Evolutionary conservation across 352 stramenopile species (phyloP).

Genomic region (Pythium rhizo-oryzae): DNA sequence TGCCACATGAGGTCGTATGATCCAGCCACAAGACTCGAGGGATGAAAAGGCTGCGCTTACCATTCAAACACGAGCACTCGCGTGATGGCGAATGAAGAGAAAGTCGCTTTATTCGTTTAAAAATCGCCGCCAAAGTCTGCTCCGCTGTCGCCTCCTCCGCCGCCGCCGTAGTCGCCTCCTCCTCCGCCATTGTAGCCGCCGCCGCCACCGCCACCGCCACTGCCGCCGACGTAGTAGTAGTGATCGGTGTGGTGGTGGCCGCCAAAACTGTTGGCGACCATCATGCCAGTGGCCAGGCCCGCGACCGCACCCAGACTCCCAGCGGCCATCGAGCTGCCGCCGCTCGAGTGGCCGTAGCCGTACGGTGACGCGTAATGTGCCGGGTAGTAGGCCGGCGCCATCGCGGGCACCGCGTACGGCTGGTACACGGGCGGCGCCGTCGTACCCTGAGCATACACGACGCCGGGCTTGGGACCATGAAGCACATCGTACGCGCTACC

Average conservation of each 20-base stretch:
- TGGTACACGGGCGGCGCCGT: background rate
- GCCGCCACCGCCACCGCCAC: background rate
- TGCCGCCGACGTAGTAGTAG: background rate
- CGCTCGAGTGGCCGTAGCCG: conserved; percentile 16
- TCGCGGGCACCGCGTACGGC: conserved; percentile 1
- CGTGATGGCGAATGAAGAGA: too few relatives aligned
- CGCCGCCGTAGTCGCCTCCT: background rate
- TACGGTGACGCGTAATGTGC: conserved; percentile 3
- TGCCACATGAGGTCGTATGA: conserved; percentile 46
- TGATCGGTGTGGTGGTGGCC: conserved; percentile 7
- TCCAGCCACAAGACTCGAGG: too few relatives aligned
- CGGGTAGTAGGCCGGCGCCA: conserved; percentile 16
- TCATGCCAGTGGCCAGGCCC: conserved; percentile 13
- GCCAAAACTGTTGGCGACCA: conserved; percentile 12
- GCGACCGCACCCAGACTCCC: conserved; percentile 14
- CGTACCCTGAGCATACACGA: conserved; percentile 10
- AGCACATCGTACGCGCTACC: conserved; percentile 12
- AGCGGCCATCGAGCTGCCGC: background rate
- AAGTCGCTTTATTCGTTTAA: background rate
- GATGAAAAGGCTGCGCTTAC: background rate
- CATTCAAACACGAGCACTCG: background rate
- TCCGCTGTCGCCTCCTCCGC: background rate
- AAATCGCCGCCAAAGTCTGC: conserved; percentile 21
- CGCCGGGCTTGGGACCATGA: background rate
- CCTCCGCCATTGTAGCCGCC: conserved; percentile 9